Conservation (phyloP, 2,329 filamentous ascomycete species). For the Phialophora verrucosa region DNA sequence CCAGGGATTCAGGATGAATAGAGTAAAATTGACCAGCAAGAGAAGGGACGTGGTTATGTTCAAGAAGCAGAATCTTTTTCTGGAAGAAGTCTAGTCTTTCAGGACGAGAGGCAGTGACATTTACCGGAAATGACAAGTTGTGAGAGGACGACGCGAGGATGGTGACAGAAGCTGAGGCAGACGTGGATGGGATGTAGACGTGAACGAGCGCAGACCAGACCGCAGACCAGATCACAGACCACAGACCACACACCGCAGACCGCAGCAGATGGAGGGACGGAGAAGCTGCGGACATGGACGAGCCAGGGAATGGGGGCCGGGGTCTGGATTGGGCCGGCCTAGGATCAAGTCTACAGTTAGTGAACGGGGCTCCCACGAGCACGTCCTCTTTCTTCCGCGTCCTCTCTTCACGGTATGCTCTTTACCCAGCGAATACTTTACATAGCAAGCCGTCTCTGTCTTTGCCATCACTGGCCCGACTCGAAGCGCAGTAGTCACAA, state of each 20-base stretch:
- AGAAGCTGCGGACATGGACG: constrained; percentile 4
- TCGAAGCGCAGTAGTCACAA: not conserved
- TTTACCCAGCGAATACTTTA: not conserved
- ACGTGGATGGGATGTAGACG: constrained; percentile 13
- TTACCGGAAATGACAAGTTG: constrained; percentile 36
- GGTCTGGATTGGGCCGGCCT: not conserved
- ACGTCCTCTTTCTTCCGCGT: not conserved
- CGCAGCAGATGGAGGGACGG: constrained; percentile 13
- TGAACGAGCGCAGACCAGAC: constrained; percentile 2
- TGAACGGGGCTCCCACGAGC: too few species aligned
- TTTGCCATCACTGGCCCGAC: not conserved
- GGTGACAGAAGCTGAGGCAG: constrained; percentile 16
- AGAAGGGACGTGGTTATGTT: constrained; percentile 28
- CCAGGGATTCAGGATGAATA: constrained; percentile 20
- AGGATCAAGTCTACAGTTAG: not conserved
- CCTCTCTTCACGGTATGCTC: not conserved
- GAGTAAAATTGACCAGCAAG: constrained; percentile 35
- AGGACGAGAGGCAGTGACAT: constrained; percentile 30
- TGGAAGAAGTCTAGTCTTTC: constrained; percentile 28
- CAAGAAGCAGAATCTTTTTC: constrained; percentile 17
- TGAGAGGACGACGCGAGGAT: constrained; percentile 16
- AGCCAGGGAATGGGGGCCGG: constrained; percentile 12
- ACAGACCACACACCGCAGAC: too few species aligned
- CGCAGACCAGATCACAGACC: not conserved
- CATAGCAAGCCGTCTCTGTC: constrained; percentile 1